A percentile compares a stretch with the other conserved stretches of the same genome.
Conservation (phyloP, 2,329 filamentous ascomycete species). For the Helicocarpus griseus region DNA sequence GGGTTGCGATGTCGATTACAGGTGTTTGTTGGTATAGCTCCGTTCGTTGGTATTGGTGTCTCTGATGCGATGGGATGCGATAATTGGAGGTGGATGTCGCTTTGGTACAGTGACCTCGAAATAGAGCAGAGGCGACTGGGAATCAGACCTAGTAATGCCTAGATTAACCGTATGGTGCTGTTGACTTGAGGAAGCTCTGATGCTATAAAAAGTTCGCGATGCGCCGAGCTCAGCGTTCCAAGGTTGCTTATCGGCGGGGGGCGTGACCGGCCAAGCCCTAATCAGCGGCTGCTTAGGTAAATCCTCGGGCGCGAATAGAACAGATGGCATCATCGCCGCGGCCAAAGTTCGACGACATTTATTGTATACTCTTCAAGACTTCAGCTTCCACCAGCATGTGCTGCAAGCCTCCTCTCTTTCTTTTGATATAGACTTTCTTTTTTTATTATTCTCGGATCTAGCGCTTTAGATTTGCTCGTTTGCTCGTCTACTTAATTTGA, state of each 20-base stretch:
- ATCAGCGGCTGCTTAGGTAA: constrained; percentile 5
- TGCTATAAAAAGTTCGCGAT: too few relatives aligned
- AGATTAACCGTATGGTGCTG: too few relatives aligned
- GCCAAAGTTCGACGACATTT: background rate
- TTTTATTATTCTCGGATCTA: background rate
- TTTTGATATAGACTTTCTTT: background rate
- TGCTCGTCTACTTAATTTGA: constrained; percentile 6
- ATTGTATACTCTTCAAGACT: background rate
- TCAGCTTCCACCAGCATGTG: background rate
- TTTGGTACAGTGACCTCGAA: background rate
- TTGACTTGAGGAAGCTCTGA: too few relatives aligned
- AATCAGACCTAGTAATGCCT: too few relatives aligned
- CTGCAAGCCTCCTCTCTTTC: background rate
- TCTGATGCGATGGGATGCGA: too few relatives aligned
- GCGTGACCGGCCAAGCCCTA: background rate
- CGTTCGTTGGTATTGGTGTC: too few relatives aligned
- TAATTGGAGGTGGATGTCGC: background rate
- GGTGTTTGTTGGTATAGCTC: background rate
- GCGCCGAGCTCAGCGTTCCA: too few relatives aligned
- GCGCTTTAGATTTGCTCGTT: constrained; percentile 3
- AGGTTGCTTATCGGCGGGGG: background rate
- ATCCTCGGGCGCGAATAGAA: constrained; percentile 20
- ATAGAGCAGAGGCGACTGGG: too few relatives aligned
- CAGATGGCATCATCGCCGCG: constrained; percentile 26
- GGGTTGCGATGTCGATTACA: background rate